These are phyloP conservation scores for Candida methanosorbosa DNA, from an alignment of 805 yeast genomes.

Conservation along the genomic window DNA sequence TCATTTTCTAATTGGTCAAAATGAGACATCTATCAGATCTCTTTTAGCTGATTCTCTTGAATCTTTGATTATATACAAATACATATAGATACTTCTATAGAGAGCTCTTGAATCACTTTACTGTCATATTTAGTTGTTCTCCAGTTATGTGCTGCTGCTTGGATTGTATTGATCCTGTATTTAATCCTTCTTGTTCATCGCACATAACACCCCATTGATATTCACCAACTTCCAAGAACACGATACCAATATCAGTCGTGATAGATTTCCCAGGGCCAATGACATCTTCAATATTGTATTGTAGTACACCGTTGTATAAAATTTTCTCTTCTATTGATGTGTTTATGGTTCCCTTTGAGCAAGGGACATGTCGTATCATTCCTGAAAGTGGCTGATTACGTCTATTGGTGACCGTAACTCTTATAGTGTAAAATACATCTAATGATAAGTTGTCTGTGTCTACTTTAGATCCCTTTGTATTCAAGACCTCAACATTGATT, in stretches of 20 bases:
- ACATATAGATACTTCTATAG: constrained; percentile 3
- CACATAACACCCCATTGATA: constrained; percentile 72
- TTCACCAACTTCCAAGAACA: constrained; percentile 67
- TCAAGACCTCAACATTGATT: constrained; percentile 27
- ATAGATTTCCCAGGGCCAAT: constrained; percentile 34
- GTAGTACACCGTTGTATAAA: constrained; percentile 66
- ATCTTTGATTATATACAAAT: background rate
- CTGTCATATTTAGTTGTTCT: constrained; percentile 25
- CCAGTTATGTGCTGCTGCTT: constrained; percentile 28
- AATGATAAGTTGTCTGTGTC: constrained; percentile 25
- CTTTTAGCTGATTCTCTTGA: too few species aligned
- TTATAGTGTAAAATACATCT: constrained; percentile 45
- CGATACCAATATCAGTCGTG: constrained; percentile 43
- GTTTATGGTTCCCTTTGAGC: constrained; percentile 19
- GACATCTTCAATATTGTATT: constrained; percentile 36
- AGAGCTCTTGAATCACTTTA: too few species aligned
- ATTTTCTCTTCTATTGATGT: constrained; percentile 44
- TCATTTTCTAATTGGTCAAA: too few species aligned
- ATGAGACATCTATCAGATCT: too few species aligned
- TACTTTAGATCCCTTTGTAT: constrained; percentile 4
- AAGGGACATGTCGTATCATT: constrained; percentile 51
- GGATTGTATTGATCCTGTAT: constrained; percentile 12
- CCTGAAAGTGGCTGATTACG: constrained; percentile 37
- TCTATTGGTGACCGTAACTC: constrained; percentile 41
- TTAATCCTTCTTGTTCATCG: constrained; percentile 31